A percentile compares a stretch with the other conserved stretches of the same genome.
These are phyloP conservation scores for Sherardia arvensis DNA, from an alignment of 257 asterid genomes.

Conservation along the genomic window DNA sequence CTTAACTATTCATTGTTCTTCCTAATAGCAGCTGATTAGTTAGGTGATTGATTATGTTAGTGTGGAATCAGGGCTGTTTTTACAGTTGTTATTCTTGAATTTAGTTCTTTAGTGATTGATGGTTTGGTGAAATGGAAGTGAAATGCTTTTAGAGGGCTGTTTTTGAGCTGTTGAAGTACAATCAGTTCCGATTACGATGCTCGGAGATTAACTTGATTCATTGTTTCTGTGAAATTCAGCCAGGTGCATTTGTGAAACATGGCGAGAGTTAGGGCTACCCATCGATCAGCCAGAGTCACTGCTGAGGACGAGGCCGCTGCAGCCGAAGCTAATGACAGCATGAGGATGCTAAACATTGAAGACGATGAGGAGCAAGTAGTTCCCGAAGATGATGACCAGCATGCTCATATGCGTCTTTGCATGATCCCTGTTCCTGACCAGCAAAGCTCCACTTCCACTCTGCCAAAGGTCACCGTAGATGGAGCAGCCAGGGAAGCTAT, in stretches of 20 bases:
- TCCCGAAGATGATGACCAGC: neutral
- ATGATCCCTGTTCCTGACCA: slow-evolving; percentile 38
- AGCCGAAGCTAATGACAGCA: neutral
- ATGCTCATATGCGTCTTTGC: slow-evolving; percentile 15
- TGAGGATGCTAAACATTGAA: neutral
- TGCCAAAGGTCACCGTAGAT: slow-evolving; percentile 29
- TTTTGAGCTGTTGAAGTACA: neutral
- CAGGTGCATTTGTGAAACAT: neutral
- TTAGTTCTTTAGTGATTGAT: too few species aligned
- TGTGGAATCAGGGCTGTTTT: neutral
- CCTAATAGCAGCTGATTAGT: neutral
- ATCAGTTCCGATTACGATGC: neutral
- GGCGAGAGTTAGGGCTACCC: neutral
- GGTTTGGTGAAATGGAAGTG: neutral
- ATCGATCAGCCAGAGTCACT: neutral
- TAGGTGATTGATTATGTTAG: too few species aligned
- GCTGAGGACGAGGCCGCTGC: neutral
- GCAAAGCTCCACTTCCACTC: slow-evolving; percentile 32
- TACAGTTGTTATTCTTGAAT: too few species aligned
- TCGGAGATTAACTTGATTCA: too few species aligned
- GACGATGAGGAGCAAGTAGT: neutral
- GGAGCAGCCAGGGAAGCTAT: slow-evolving; percentile 54
- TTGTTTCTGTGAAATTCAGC: neutral
- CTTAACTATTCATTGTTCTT: neutral
- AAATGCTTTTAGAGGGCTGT: neutral